Conservation (phyloP, 768 basidiomycete species). For the Termitomyces sp. region DNA sequence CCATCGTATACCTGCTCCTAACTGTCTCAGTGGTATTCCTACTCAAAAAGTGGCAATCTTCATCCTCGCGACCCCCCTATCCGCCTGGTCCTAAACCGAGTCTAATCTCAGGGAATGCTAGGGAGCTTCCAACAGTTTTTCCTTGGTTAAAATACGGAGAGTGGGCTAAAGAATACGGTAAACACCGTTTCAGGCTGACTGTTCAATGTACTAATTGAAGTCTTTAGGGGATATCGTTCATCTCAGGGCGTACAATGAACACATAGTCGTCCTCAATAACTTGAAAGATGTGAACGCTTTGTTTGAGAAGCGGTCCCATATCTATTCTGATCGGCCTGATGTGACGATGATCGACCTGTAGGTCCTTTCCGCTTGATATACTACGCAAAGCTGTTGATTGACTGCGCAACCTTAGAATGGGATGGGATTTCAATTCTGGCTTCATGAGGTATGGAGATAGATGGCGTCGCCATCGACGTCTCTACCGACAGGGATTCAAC, state of each 20-base stretch:
- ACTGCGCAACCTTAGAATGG: constrained; percentile 23
- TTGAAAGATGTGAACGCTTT: constrained; percentile 17
- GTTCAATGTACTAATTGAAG: background rate
- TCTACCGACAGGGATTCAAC: constrained; percentile 28
- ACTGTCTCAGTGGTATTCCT: background rate
- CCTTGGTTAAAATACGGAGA: constrained; percentile 1
- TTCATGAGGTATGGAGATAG: constrained; percentile 27
- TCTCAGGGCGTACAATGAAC: background rate
- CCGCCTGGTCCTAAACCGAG: background rate
- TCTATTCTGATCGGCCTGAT: constrained; percentile 27
- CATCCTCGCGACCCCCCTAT: background rate
- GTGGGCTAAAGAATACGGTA: constrained; percentile 8
- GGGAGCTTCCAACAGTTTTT: background rate
- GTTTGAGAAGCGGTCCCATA: constrained; percentile 25
- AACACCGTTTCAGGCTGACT: background rate
- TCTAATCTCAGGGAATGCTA: background rate
- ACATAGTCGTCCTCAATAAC: background rate
- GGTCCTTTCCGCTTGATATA: background rate
- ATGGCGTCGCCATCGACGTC: constrained; percentile 31
- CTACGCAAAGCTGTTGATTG: background rate
- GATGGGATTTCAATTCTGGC: constrained; percentile 29
- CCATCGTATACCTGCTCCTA: background rate
- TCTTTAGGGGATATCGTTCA: background rate
- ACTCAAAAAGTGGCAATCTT: background rate
- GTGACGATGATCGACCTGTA: constrained; percentile 22